phyloP scores from a whole-genome alignment of 257 asterid genomes.

The Nicotiana attenuata region DNA sequence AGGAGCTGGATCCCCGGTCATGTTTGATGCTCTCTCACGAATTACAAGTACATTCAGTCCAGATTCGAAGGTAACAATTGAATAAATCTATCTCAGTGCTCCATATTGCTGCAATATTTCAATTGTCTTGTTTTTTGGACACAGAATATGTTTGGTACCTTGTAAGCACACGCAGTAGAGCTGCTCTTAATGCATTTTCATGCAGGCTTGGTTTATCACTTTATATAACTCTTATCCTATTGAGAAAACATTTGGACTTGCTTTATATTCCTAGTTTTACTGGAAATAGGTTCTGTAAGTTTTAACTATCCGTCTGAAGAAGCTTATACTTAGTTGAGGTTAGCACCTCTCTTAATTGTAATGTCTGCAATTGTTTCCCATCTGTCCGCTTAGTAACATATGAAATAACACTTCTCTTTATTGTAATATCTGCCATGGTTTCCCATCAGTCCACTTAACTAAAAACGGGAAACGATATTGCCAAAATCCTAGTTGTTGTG shows the following conservation, averaged over 20 bases:
- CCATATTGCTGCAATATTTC: background rate
- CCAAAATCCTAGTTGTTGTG: background rate
- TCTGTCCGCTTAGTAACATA: background rate
- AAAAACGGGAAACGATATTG: background rate
- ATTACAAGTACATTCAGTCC: slow-evolving; percentile 69
- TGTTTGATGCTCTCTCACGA: slow-evolving; percentile 81
- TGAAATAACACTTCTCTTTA: background rate
- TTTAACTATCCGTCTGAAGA: background rate
- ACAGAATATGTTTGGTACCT: background rate
- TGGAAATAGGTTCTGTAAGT: background rate
- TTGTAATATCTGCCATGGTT: background rate
- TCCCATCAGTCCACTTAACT: background rate
- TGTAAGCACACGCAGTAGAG: background rate
- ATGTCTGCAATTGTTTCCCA: background rate
- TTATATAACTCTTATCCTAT: background rate
- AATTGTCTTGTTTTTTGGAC: background rate
- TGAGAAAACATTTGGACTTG: background rate
- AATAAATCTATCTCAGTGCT: slow-evolving; percentile 4
- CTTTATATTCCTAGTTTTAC: background rate
- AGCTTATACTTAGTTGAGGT: background rate
- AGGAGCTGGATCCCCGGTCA: slow-evolving; percentile 97
- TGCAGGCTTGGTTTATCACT: background rate
- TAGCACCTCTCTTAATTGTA: background rate
- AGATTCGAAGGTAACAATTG: slow-evolving; percentile 53
- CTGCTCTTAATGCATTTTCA: background rate